phyloP scores from a whole-genome alignment of 1,284 basidiomycete genomes.

The Cryptococcus amylolentus region DNA sequence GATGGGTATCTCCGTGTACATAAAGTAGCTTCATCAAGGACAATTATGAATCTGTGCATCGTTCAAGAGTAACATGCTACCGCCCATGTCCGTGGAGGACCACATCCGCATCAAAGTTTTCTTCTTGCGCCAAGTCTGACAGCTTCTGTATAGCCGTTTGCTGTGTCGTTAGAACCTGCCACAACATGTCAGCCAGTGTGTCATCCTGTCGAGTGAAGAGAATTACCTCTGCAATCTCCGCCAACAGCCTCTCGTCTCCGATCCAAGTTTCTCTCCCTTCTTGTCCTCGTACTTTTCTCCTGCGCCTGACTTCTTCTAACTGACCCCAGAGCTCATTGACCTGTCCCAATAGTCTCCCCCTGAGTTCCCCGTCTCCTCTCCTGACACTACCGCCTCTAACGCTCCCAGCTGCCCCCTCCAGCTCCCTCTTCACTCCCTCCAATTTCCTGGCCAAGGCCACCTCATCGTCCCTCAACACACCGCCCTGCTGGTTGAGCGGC shows the following conservation, averaged over 20 bases:
- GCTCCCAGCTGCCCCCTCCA: conserved; percentile 51
- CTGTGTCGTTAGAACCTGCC: conserved; percentile 71
- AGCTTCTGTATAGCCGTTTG: conserved; percentile 75
- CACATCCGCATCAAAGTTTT: conserved; percentile 66
- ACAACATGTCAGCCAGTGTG: neutral
- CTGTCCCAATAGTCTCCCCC: conserved; percentile 56
- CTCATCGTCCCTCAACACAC: conserved; percentile 76
- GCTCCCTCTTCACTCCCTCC: conserved; percentile 71
- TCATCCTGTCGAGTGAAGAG: conserved; percentile 6
- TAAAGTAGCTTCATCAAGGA: neutral
- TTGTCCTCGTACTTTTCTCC: conserved; percentile 45
- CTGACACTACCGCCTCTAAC: conserved; percentile 7
- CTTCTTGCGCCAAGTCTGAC: conserved; percentile 66
- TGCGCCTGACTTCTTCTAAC: conserved; percentile 64
- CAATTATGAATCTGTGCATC: neutral
- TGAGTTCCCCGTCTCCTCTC: conserved; percentile 39
- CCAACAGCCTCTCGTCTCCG: conserved; percentile 75
- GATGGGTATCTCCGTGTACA: too few species aligned
- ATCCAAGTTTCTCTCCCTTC: conserved; percentile 60
- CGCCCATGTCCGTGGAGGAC: conserved; percentile 47
- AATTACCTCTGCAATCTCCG: conserved; percentile 68
- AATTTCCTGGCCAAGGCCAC: conserved; percentile 65
- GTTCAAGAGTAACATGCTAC: neutral
- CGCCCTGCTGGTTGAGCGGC: conserved; percentile 65
- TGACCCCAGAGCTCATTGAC: conserved; percentile 81